Evolutionary conservation across 768 basidiomycete species (phyloP).

Genomic region (Trametes cinnabarina): DNA sequence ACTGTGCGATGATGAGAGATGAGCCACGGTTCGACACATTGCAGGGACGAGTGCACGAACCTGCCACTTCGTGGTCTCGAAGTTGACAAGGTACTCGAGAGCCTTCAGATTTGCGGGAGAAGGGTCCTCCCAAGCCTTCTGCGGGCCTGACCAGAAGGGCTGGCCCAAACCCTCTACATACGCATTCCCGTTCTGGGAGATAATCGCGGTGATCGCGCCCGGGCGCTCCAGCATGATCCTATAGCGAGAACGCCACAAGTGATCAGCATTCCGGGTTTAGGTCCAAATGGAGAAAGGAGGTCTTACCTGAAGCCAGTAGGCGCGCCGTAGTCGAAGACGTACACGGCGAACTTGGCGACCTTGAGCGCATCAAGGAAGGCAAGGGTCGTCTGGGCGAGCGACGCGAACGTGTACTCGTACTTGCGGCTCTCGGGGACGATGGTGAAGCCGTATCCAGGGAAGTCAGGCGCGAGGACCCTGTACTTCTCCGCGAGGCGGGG

Average conservation of each 20-base stretch:
- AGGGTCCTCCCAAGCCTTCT: conserved; percentile 34
- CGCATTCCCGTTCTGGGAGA: conserved; percentile 50
- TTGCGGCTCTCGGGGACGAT: conserved; percentile 35
- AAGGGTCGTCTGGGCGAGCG: conserved; percentile 38
- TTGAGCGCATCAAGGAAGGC: conserved; percentile 40
- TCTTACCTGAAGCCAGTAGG: conserved; percentile 33
- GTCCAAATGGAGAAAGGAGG: neutral
- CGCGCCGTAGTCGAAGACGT: conserved; percentile 52
- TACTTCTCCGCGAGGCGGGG: conserved; percentile 39
- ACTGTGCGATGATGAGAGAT: conserved; percentile 24
- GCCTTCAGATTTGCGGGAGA: conserved; percentile 28
- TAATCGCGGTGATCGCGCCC: conserved; percentile 41
- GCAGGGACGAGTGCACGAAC: conserved; percentile 11
- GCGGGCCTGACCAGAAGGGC: conserved; percentile 37
- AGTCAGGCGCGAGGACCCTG: conserved; percentile 49
- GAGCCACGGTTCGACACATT: neutral
- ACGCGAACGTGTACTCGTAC: conserved; percentile 43
- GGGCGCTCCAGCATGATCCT: conserved; percentile 44
- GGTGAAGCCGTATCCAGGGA: conserved; percentile 53
- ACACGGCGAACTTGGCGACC: conserved; percentile 41
- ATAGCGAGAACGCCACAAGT: neutral
- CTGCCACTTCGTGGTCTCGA: conserved; percentile 36
- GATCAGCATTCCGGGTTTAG: neutral
- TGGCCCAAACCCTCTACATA: conserved; percentile 44
- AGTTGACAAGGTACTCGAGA: conserved; percentile 24